Base-by-base conservation (phyloP, 768 basidiomycete genomes). In the Rhodotorula babjevae region DNA sequence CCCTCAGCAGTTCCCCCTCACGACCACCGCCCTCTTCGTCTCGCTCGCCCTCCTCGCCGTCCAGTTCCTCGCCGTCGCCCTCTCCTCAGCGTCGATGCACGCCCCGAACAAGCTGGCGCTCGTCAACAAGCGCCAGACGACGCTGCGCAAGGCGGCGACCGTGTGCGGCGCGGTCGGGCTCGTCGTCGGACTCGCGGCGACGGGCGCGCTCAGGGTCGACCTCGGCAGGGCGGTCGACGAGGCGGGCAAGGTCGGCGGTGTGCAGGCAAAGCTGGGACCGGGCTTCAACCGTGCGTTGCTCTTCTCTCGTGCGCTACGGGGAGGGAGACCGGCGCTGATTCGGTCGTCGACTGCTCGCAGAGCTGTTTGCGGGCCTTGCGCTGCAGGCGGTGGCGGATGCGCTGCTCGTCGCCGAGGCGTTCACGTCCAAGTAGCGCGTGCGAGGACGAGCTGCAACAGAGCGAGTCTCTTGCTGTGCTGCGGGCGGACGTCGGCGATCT, bases 1-100 rank as follows among this genome's bases (percentile, higher is more conserved):
- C 2, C 69, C 73, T 4, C 63, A 61, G 21, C 69, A 75, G 42
- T 75, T 75, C 60, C 69, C 73, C 15, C 69, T 75, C 63, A 60
- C 63, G 14, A 69, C 73, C 0, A 57, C 69, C 53, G 69, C 50
- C 9, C 36, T 75, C 25, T 71, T 75, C 69, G 53, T 64, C 55
- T 71, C 68, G 11, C 63, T 71, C 69, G 21, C 58, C 49, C 69
- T 71, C 60, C 14, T 67, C 46, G 66, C 59, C 27, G 14, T 64
- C 42, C 42, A 67, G 47, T 21, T 71, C 66, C 36, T 63, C 66
- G 58, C 66, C 50, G 40, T 67, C 47, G 10, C 68, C 60, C 12
- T 40, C 44, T 67, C 69, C 3, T 55, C 67, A 15, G 36, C 71
- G 49, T 23, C 55, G 23, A 49, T 53, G 47, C 73, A 75, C 44